These are phyloP conservation scores for Albugo laibachii DNA, from an alignment of 352 stramenopile species.

Conservation along the genomic window DNA sequence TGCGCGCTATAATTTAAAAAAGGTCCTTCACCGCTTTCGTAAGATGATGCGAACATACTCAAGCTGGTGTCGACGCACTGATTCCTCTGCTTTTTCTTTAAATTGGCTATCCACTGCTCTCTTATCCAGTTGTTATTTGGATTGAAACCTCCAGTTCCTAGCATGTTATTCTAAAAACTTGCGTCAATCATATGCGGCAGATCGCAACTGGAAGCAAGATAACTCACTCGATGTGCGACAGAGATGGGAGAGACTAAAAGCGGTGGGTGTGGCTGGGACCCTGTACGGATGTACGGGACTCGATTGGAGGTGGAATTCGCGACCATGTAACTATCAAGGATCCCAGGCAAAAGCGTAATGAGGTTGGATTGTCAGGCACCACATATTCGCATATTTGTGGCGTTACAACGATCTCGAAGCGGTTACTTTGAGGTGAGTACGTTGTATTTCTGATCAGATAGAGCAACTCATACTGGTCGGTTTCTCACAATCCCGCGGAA, in stretches of 20 bases:
- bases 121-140: slow-evolving; percentile 43
- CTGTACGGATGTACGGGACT: slow-evolving; percentile 8
- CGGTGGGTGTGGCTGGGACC: slow-evolving; percentile 2
- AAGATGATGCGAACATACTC: no score
- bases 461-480: no score
- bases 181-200: background rate
- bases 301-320: slow-evolving; percentile 9
- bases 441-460: no score
- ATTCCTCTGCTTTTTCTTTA: slow-evolving; percentile 41
- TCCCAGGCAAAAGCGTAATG: no score
- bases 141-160: slow-evolving; percentile 11
- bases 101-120: slow-evolving; percentile 68
- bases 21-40: no score
- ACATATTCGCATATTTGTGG: no score
- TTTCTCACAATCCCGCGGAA: no score
- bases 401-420: no score
- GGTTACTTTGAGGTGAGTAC: no score
- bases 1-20: no score
- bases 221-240: slow-evolving; percentile 18
- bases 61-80: no score
- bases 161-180: slow-evolving; percentile 16
- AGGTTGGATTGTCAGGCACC: no score
- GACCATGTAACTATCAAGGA: background rate
- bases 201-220: slow-evolving; percentile 1
- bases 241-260: slow-evolving; percentile 33